These are phyloP conservation scores for Tetracentron sinense DNA, from an alignment of 164 flowering plant species.

Conservation along the genomic window DNA sequence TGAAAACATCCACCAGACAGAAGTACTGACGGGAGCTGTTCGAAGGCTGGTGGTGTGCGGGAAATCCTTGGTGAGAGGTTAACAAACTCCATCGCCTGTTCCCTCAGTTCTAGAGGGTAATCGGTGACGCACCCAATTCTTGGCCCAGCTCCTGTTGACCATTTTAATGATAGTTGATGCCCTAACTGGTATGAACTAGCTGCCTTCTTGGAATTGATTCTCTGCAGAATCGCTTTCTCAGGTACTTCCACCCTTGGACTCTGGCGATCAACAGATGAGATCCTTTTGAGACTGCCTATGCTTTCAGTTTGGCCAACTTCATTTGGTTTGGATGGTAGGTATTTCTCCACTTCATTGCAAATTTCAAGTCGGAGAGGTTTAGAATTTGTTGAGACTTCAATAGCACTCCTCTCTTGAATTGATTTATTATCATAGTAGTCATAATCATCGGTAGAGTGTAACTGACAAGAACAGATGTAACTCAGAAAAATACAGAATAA, in stretches of 20 bases:
- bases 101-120: conserved; percentile 65
- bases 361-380: conserved; percentile 17
- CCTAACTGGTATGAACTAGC: conserved; percentile 67
- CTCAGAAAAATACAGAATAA: background rate
- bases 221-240: conserved; percentile 49
- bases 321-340: conserved; percentile 15
- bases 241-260: conserved; percentile 71
- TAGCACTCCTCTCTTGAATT: background rate
- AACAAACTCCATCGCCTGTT: conserved; percentile 69
- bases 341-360: conserved; percentile 14
- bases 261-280: conserved; percentile 74
- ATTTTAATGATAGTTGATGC: conserved; percentile 57
- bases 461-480: conserved; percentile 32
- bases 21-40: conserved; percentile 5
- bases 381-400: conserved; percentile 13
- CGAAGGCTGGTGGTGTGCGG: conserved; percentile 27
- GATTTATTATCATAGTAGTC: conserved; percentile 43
- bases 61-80: conserved; percentile 59
- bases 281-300: conserved; percentile 42
- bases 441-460: conserved; percentile 49
- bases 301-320: conserved; percentile 22
- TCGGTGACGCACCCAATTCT: conserved; percentile 87
- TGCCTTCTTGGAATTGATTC: conserved; percentile 75
- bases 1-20: background rate
- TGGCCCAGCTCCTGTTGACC: conserved; percentile 89